Evolutionary conservation across 768 basidiomycete species (phyloP).

Genomic region (Lactarius tabidus): DNA sequence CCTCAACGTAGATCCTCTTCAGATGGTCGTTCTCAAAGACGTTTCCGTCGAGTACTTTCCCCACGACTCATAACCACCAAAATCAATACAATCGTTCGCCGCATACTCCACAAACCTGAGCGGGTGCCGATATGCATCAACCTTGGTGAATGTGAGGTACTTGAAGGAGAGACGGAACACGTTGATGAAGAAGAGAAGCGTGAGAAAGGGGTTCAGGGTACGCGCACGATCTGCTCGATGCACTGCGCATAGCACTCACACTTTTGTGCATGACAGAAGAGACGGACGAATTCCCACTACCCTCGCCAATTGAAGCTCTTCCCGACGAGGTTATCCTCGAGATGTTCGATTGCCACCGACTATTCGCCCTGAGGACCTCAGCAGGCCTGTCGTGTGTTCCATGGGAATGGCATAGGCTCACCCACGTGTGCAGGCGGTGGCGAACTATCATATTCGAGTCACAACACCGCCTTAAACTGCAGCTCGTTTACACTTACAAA

Average conservation of each 20-base stretch:
- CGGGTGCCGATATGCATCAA: neutral
- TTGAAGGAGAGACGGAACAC: neutral
- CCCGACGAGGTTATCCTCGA: conserved; percentile 13
- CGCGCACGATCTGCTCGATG: neutral
- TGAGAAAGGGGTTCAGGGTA: neutral
- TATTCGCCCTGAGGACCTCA: neutral
- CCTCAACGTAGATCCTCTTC: neutral
- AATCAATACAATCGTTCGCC: neutral
- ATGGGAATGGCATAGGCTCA: conserved; percentile 15
- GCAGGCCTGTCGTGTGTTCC: neutral
- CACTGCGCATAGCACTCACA: no score
- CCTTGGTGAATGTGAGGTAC: neutral
- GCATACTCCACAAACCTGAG: neutral
- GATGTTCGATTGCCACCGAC: conserved; percentile 5
- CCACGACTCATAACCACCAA: neutral
- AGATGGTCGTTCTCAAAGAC: neutral
- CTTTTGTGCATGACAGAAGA: neutral
- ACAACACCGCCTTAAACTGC: neutral
- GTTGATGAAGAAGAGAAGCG: neutral
- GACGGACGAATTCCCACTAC: no score
- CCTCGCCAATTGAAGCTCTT: neutral
- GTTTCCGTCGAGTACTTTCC: neutral
- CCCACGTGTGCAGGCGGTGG: conserved; percentile 13
- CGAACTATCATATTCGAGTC: conserved; percentile 9
- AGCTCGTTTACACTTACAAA: conserved; percentile 4